Conservation (phyloP, 2,329 filamentous ascomycete species). For the Cordyceps cateniannulata region DNA sequence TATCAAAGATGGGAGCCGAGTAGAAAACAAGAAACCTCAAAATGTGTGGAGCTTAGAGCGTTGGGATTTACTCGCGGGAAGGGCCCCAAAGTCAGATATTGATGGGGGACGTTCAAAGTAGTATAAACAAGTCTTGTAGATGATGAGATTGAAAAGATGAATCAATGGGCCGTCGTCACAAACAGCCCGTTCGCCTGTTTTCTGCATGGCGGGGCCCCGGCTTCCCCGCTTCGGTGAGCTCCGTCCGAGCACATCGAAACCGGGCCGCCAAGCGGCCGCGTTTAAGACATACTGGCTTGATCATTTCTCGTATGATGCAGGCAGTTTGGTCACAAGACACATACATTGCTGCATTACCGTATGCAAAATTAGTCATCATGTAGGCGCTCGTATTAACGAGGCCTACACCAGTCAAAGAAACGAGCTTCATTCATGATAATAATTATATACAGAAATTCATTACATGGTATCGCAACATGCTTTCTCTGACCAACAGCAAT, state of each 20-base stretch:
- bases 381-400: neutral
- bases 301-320: neutral
- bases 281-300: neutral
- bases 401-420: neutral
- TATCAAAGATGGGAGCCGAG: no score
- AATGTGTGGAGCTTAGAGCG: no score
- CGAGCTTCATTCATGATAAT: neutral
- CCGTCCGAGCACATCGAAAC: neutral
- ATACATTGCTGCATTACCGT: neutral
- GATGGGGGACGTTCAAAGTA: no score
- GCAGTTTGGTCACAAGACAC: neutral
- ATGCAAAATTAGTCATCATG: neutral
- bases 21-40: no score
- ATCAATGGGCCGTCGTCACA: neutral
- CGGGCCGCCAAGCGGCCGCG: neutral
- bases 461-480: neutral
- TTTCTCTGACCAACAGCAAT: neutral
- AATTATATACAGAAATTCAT: neutral
- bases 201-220: neutral
- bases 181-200: neutral
- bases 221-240: slow-evolving; percentile 8
- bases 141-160: neutral
- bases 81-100: no score
- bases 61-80: no score
- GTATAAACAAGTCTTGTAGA: no score